These are phyloP conservation scores for Calonectria henricotiae DNA, from an alignment of 2,329 filamentous ascomycete genomes.

Conservation along the genomic window DNA sequence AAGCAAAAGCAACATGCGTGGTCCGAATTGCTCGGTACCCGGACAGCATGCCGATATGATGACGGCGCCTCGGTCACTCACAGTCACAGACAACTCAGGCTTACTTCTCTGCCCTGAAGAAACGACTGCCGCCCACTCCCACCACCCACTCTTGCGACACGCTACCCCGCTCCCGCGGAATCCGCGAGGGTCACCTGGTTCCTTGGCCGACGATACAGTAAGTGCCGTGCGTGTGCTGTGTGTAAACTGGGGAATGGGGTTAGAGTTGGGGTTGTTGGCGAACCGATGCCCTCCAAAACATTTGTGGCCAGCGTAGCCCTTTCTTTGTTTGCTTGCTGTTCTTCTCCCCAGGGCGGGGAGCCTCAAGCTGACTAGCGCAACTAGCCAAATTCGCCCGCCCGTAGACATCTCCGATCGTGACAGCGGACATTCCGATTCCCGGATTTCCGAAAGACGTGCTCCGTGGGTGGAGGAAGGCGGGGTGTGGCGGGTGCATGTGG, in stretches of 20 bases:
- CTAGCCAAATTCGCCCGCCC: slow-evolving; percentile 6
- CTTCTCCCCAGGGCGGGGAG: slow-evolving; percentile 20
- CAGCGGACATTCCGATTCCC: slow-evolving; percentile 36
- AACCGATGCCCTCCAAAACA: slow-evolving; percentile 24
- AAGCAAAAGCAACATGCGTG: not conserved
- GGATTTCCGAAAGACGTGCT: slow-evolving; percentile 35
- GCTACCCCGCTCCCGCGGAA: slow-evolving; percentile 34
- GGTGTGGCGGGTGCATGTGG: slow-evolving; percentile 13
- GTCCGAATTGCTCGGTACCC: slow-evolving; percentile 29
- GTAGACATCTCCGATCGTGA: slow-evolving; percentile 15
- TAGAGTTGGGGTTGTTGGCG: slow-evolving; percentile 14
- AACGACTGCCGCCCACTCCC: slow-evolving; percentile 26
- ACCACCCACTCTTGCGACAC: slow-evolving; percentile 31
- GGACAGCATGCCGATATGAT: slow-evolving; percentile 45
- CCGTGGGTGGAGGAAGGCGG: slow-evolving; percentile 28
- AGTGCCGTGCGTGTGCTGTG: slow-evolving; percentile 13
- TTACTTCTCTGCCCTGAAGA: slow-evolving; percentile 26
- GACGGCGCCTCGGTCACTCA: slow-evolving; percentile 41
- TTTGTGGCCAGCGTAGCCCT: slow-evolving; percentile 3
- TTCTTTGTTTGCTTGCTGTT: slow-evolving; percentile 9
- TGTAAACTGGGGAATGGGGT: slow-evolving; percentile 34
- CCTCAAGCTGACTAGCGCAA: slow-evolving; percentile 26
- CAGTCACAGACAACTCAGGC: not conserved
- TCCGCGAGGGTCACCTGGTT: slow-evolving; percentile 27
- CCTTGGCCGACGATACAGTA: slow-evolving; percentile 21